Percentiles rank a stretch among this genome's conserved stretches.
These are phyloP conservation scores for Paspalum notatum DNA, from an alignment of 176 grass and related monocot genomes.

Conservation along the genomic window DNA sequence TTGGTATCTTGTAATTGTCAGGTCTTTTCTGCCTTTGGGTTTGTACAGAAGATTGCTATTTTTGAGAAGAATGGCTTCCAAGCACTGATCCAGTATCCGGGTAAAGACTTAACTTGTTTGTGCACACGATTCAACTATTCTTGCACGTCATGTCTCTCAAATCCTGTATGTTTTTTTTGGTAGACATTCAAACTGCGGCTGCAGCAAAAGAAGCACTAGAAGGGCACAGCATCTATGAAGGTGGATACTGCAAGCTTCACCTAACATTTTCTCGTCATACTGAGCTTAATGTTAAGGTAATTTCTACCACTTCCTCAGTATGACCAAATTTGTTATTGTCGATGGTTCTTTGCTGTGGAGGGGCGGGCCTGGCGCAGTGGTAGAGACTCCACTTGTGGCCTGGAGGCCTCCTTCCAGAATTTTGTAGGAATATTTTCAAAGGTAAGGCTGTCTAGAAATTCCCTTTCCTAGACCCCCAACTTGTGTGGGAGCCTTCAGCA, in stretches of 20 bases:
- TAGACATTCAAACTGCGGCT: slow-evolving; percentile 75
- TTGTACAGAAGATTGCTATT: slow-evolving; percentile 94
- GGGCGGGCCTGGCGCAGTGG: too few species aligned
- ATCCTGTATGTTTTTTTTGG: slow-evolving; percentile 43
- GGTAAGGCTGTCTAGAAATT: too few species aligned
- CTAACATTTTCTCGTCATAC: slow-evolving; percentile 80
- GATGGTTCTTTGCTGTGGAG: not conserved
- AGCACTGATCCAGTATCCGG: slow-evolving; percentile 82
- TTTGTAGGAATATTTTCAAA: too few species aligned
- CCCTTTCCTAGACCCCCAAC: too few species aligned
- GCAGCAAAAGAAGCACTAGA: slow-evolving; percentile 69
- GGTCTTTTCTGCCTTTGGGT: slow-evolving; percentile 98
- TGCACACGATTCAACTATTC: not conserved
- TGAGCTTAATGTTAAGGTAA: slow-evolving; percentile 86
- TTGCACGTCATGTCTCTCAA: not conserved
- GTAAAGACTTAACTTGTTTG: slow-evolving; percentile 45
- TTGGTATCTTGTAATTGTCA: slow-evolving; percentile 39
- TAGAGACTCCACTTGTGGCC: too few species aligned
- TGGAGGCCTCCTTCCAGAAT: too few species aligned
- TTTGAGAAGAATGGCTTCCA: slow-evolving; percentile 97
- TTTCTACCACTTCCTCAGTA: not conserved
- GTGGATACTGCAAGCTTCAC: slow-evolving; percentile 86
- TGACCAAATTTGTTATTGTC: slow-evolving; percentile 8
- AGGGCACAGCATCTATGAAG: slow-evolving; percentile 86
- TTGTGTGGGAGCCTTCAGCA: too few species aligned